Conservation (phyloP, 495 filamentous ascomycete genomes). For the Penicillium pancosmium region DNA sequence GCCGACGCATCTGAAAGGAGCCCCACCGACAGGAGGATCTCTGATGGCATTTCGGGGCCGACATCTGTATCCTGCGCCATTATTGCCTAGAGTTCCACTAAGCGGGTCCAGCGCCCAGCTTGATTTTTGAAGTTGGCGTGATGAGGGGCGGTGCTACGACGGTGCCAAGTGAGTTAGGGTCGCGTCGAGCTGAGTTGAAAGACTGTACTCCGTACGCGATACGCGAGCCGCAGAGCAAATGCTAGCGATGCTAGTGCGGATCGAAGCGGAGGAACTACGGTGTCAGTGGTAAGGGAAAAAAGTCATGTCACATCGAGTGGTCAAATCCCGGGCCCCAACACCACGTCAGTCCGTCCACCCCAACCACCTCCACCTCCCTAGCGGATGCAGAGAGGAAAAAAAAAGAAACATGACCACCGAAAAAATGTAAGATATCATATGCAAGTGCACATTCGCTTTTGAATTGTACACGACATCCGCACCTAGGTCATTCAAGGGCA, state of each 20-base stretch:
- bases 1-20: constrained; percentile 2
- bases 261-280: constrained; percentile 7
- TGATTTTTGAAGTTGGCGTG: constrained; percentile 4
- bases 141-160: background rate
- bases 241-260: constrained; percentile 9
- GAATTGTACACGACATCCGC: background rate
- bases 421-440: constrained; percentile 12
- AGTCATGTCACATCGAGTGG: constrained; percentile 23
- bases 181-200: background rate
- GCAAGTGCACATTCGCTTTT: background rate
- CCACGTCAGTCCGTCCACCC: constrained; percentile 17
- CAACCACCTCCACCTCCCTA: constrained; percentile 11
- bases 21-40: constrained; percentile 6
- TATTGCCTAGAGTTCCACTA: constrained; percentile 4
- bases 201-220: constrained; percentile 13
- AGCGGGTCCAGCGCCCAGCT: constrained; percentile 5
- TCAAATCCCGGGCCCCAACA: constrained; percentile 18
- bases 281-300: background rate
- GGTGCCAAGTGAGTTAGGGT: background rate
- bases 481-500: background rate
- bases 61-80: background rate
- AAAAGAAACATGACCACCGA: background rate
- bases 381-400: constrained; percentile 7
- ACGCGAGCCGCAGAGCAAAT: constrained; percentile 20
- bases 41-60: constrained; percentile 4